Evolutionary conservation across 2,329 filamentous ascomycete species (phyloP).

Genomic region (Pleurostoma richardsiae): DNA sequence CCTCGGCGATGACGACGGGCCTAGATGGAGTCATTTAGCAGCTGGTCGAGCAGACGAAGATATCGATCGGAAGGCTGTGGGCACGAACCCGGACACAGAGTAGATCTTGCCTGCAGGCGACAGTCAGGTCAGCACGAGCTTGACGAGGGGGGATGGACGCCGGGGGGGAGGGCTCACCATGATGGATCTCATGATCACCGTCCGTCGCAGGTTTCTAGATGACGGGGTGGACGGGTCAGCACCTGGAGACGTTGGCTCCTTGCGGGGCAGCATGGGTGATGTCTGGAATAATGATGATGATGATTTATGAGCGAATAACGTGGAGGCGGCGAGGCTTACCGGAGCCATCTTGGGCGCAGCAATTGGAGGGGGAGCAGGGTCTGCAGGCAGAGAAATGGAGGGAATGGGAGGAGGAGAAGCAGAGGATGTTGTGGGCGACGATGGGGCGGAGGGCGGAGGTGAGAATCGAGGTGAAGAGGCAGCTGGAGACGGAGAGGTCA

Average conservation of each 20-base stretch:
- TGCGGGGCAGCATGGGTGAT: conserved; percentile 1
- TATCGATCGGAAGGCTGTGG: conserved; percentile 9
- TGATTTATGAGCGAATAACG: not conserved
- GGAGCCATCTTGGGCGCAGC: conserved; percentile 46
- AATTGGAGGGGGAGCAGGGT: conserved; percentile 17
- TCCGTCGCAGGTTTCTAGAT: conserved; percentile 25
- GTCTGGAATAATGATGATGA: conserved; percentile 1
- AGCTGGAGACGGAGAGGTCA: conserved; percentile 24
- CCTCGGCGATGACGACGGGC: conserved; percentile 93
- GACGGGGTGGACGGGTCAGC: conserved; percentile 6
- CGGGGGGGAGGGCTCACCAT: conserved; percentile 28
- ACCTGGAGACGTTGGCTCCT: not conserved
- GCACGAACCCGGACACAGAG: conserved; percentile 56
- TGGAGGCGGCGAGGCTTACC: conserved; percentile 35
- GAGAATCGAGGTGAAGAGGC: conserved; percentile 23
- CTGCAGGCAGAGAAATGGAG: conserved; percentile 21
- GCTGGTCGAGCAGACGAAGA: not conserved
- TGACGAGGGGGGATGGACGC: not conserved
- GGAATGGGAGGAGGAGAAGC: conserved; percentile 23
- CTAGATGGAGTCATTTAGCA: conserved; percentile 29
- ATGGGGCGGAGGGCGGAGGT: conserved; percentile 21
- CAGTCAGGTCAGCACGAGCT: not conserved
- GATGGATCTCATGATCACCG: conserved; percentile 25
- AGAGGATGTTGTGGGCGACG: conserved; percentile 18
- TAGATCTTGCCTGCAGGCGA: conserved; percentile 50